Percentiles rank a stretch among this genome's conserved stretches.
Evolutionary conservation across 257 asterid species (phyloP).

Genomic region (Rehmannia glutinosa): DNA sequence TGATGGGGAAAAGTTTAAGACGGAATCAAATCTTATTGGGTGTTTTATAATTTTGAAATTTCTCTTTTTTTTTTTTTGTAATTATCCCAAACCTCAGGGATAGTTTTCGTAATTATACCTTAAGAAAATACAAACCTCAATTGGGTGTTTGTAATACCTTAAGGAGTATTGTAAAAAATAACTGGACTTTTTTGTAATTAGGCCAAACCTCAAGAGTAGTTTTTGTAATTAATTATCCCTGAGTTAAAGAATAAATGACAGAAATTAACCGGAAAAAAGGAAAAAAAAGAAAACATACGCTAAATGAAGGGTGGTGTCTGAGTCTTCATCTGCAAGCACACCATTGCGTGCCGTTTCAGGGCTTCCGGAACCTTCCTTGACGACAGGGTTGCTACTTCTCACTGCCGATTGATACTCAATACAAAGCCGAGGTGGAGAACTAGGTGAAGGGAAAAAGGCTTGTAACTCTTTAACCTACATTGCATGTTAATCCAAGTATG

Average conservation of each 20-base stretch:
- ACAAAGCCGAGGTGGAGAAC: slow-evolving; percentile 20
- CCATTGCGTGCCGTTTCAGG: slow-evolving; percentile 37
- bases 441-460: slow-evolving; percentile 26
- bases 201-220: too few relatives aligned
- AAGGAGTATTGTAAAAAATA: too few relatives aligned
- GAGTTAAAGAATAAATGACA: background rate
- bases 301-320: slow-evolving; percentile 50
- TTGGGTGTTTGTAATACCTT: too few relatives aligned
- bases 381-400: slow-evolving; percentile 8
- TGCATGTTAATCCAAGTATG: slow-evolving; percentile 3
- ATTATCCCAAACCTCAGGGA: too few relatives aligned
- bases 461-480: slow-evolving; percentile 55
- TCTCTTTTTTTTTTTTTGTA: too few relatives aligned
- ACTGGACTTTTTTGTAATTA: too few relatives aligned
- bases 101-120: too few relatives aligned
- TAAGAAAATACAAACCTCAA: too few relatives aligned
- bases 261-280: background rate
- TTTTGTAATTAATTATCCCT: background rate
- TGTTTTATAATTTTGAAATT: too few relatives aligned
- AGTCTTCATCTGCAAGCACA: slow-evolving; percentile 41
- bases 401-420: slow-evolving; percentile 28
- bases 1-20: too few relatives aligned
- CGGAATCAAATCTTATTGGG: too few relatives aligned
- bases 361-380: slow-evolving; percentile 33
- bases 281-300: slow-evolving; percentile 31